Percentiles rank a stretch among this genome's conserved stretches.
Conservation (phyloP, 2,329 filamentous ascomycete species). For the Dactylellina haptotyla region DNA sequence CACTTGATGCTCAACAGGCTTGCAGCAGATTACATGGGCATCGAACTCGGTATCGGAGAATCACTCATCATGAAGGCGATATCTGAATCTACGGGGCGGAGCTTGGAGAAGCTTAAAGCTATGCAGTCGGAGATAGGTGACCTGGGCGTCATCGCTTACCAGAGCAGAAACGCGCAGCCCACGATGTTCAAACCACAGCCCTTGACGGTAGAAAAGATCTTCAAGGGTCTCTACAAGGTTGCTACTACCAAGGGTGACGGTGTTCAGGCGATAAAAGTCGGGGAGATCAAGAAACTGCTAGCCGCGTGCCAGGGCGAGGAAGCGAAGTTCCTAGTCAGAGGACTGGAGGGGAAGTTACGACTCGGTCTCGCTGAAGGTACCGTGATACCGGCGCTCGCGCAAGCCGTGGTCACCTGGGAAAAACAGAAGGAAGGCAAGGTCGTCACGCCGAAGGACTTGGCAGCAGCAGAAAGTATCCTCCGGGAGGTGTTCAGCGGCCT, state of each 20-base stretch:
- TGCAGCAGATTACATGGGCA: slow-evolving; percentile 93
- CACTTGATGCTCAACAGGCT: slow-evolving; percentile 98
- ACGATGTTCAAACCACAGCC: slow-evolving; percentile 99
- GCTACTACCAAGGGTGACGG: slow-evolving; percentile 87
- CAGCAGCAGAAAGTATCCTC: slow-evolving; percentile 82
- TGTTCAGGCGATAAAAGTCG: slow-evolving; percentile 88
- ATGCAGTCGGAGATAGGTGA: slow-evolving; percentile 98
- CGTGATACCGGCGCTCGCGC: slow-evolving; percentile 86
- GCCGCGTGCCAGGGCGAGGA: slow-evolving; percentile 92
- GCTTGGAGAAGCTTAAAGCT: slow-evolving; percentile 86
- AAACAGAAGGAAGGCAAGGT: slow-evolving; percentile 74
- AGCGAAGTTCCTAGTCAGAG: slow-evolving; percentile 91
- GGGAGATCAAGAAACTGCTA: slow-evolving; percentile 94
- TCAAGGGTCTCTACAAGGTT: slow-evolving; percentile 86
- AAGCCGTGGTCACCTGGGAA: slow-evolving; percentile 87
- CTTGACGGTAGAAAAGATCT: slow-evolving; percentile 84
- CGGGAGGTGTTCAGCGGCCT: slow-evolving; percentile 95
- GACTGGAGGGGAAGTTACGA: slow-evolving; percentile 91
- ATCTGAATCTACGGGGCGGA: slow-evolving; percentile 90
- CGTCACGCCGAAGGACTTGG: slow-evolving; percentile 79
- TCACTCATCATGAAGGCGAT: slow-evolving; percentile 99
- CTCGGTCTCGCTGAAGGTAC: slow-evolving; percentile 92
- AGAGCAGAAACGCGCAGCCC: slow-evolving; percentile 91
- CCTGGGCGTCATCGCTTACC: slow-evolving; percentile 90
- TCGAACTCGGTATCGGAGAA: slow-evolving; percentile 97